Conservation (phyloP, 2,329 filamentous ascomycete genomes). For the Fusarium penzigii region DNA sequence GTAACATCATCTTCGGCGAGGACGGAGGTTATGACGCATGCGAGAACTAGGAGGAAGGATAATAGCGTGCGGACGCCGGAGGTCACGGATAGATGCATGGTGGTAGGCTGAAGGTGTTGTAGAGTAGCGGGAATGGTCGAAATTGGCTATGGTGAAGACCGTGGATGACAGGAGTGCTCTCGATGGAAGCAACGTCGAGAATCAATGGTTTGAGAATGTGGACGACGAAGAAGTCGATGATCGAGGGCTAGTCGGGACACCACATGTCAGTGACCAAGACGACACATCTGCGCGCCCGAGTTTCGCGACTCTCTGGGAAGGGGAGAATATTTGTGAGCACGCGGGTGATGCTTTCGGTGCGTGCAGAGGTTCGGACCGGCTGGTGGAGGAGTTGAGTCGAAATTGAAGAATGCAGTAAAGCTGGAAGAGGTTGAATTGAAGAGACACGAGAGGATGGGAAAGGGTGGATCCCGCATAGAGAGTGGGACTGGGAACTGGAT, state of each 20-base stretch:
- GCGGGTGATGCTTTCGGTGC: too few relatives aligned
- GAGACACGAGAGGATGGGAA: too few relatives aligned
- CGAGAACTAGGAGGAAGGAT: slow-evolving; percentile 21
- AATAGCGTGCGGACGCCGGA: slow-evolving; percentile 10
- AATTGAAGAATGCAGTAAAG: too few relatives aligned
- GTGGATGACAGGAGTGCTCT: not conserved
- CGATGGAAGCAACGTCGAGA: not conserved
- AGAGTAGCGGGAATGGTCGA: not conserved
- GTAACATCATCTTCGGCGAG: slow-evolving; percentile 36
- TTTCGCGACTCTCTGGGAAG: not conserved
- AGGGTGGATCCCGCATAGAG: too few relatives aligned
- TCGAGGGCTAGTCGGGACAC: not conserved
- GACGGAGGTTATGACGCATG: slow-evolving; percentile 31
- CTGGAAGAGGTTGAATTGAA: too few relatives aligned
- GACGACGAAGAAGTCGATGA: not conserved
- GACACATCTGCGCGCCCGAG: not conserved
- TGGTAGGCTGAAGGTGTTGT: not conserved
- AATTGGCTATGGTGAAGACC: not conserved
- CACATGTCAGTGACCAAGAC: not conserved
- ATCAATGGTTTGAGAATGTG: not conserved
- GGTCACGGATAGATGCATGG: slow-evolving; percentile 15
- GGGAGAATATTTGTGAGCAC: too few relatives aligned
- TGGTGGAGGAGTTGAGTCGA: too few relatives aligned
- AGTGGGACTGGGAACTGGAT: too few relatives aligned
- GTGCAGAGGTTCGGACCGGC: too few relatives aligned